Conservation (phyloP, 768 basidiomycete genomes). For the Sporobolomyces phaffii region DNA sequence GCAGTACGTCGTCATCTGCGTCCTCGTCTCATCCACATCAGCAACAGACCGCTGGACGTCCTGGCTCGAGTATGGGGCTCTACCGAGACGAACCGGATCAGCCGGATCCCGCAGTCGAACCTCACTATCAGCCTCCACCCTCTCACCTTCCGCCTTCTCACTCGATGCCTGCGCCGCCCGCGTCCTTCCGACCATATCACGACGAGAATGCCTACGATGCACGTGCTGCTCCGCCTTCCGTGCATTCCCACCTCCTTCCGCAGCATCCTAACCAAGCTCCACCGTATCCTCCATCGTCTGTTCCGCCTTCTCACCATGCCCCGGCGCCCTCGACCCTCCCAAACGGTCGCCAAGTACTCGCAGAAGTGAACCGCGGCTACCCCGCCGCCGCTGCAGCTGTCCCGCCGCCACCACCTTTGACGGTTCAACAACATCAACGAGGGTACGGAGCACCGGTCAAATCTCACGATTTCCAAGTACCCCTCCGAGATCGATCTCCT, state of each 20-base stretch:
- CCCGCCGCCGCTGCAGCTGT: background rate
- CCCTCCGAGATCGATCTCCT: slow-evolving; percentile 30
- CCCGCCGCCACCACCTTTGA: background rate
- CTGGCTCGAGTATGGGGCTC: slow-evolving; percentile 1
- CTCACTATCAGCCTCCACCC: background rate
- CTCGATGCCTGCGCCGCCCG: background rate
- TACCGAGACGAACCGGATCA: slow-evolving; percentile 20
- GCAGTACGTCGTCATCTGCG: background rate
- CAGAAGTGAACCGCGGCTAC: slow-evolving; percentile 27
- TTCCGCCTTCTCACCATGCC: background rate
- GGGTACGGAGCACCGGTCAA: background rate
- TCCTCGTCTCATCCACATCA: background rate
- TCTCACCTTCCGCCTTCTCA: too few relatives aligned
- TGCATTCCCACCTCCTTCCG: background rate
- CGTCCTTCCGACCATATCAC: slow-evolving; percentile 9
- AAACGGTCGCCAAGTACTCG: slow-evolving; percentile 18
- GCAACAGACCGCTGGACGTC: slow-evolving; percentile 1
- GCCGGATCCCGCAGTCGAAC: background rate
- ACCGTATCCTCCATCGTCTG: background rate
- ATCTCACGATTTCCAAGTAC: slow-evolving; percentile 19
- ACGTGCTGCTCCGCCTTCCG: background rate
- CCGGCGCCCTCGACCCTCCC: background rate
- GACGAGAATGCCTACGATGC: slow-evolving; percentile 32
- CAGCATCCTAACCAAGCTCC: background rate
- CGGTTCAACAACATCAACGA: background rate